Percentiles rank a stretch among this genome's conserved stretches.
Evolutionary conservation across 2,329 filamentous ascomycete species (phyloP).

Genomic region (Pezicula radicicola): DNA sequence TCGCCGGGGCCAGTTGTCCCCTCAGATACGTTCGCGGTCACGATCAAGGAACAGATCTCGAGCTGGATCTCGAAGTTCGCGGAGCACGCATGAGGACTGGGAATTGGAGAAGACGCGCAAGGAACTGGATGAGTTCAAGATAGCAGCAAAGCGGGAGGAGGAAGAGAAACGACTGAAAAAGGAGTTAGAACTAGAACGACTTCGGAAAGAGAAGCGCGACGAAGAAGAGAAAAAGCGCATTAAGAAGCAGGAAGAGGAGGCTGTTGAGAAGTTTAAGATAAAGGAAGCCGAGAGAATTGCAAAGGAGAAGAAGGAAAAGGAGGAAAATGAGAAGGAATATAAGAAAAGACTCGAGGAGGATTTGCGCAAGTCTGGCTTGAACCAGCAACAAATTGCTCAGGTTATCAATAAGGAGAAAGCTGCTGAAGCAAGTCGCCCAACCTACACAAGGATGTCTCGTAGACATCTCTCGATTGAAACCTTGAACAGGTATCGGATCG

Average conservation of each 20-base stretch:
- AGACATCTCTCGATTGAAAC: constrained; percentile 62
- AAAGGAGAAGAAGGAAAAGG: constrained; percentile 33
- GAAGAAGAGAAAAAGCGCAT: constrained; percentile 45
- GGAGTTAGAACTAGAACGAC: constrained; percentile 38
- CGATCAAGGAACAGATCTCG: constrained; percentile 18
- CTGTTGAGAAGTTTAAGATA: constrained; percentile 47
- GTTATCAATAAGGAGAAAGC: constrained; percentile 56
- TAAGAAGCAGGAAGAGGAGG: constrained; percentile 46
- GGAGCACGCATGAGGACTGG: constrained; percentile 31
- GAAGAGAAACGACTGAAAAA: constrained; percentile 32
- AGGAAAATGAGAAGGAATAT: constrained; percentile 29
- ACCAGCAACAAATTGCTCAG: constrained; percentile 55
- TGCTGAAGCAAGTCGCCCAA: constrained; percentile 39
- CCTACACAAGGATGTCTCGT: constrained; percentile 62
- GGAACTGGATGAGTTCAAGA: constrained; percentile 44
- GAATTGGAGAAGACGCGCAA: constrained; percentile 36
- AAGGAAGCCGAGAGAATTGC: constrained; percentile 30
- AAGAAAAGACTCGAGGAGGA: constrained; percentile 54
- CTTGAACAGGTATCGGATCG: constrained; percentile 50
- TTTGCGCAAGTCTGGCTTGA: constrained; percentile 54
- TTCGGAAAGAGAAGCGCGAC: constrained; percentile 36
- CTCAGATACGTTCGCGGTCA: constrained; percentile 33
- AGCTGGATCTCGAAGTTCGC: not conserved
- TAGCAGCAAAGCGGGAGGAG: constrained; percentile 20
- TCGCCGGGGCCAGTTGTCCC: constrained; percentile 10